These are phyloP conservation scores for Phytophthora nicotianae DNA, from an alignment of 352 stramenopile genomes.

Conservation along the genomic window DNA sequence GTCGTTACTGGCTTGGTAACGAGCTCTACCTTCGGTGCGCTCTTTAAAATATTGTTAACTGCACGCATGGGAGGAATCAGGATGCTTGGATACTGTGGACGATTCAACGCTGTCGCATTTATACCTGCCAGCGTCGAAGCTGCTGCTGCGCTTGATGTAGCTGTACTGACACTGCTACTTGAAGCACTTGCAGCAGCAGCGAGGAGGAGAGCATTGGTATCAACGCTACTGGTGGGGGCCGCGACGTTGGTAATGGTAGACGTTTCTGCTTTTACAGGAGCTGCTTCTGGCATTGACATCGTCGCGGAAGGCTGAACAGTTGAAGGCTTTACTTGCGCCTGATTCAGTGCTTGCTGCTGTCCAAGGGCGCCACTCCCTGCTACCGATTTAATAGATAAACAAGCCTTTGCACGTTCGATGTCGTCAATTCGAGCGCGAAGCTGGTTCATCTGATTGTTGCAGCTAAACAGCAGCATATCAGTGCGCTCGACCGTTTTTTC, in stretches of 20 bases:
- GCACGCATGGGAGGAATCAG: constrained; percentile 39
- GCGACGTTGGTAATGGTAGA: constrained; percentile 2
- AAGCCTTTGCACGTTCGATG: constrained; percentile 67
- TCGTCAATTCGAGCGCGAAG: constrained; percentile 73
- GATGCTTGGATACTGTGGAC: constrained; percentile 67
- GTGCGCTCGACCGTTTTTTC: constrained; percentile 85
- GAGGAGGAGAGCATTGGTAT: constrained; percentile 29
- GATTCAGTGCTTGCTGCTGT: constrained; percentile 17
- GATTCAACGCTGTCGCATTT: constrained; percentile 45
- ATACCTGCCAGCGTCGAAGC: constrained; percentile 36
- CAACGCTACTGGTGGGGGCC: constrained; percentile 3
- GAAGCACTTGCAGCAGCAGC: constrained; percentile 20
- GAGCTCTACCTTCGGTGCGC: constrained; percentile 17
- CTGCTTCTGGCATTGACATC: constrained; percentile 14
- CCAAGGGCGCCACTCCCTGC: constrained; percentile 16
- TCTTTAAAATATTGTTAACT: constrained; percentile 23
- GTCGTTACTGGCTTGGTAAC: constrained; percentile 7
- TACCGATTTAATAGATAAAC: constrained; percentile 44
- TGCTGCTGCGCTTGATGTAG: constrained; percentile 12
- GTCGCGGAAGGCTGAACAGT: constrained; percentile 5
- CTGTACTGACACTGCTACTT: constrained; percentile 9
- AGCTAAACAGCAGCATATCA: constrained; percentile 79
- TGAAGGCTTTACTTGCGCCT: constrained; percentile 18
- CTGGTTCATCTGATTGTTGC: constrained; percentile 84
- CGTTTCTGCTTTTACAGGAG: background rate